Evolutionary conservation across 305 asterid genomes (phyloP), one percentile per base, ranked within the genome.

Genomic region (Andrographis paniculata): DNA sequence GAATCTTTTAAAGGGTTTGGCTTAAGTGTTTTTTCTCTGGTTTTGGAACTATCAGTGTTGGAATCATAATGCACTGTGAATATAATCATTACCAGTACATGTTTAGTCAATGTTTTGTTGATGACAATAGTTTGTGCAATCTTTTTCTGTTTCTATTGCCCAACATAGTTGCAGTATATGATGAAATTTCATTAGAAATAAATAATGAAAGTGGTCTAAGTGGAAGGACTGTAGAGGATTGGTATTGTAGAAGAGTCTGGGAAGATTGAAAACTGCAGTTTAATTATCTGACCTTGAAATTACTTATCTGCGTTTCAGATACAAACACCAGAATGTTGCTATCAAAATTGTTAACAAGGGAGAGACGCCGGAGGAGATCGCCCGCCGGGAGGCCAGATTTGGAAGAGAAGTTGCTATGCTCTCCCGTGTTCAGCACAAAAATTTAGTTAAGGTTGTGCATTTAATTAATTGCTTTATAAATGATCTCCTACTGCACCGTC

Each of bases 361-460:
- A 58, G 94, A 91, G 20, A 80, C 94, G 3, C 82, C 80, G 0
- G 99, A 86, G 61, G 95, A 83, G 72, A 81, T 87, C 46, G 72
- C 83, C n/a, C 86, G 84, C 75, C 75, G 67, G 68, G 95, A 80
- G 50, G 70, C 65, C 37, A 76, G 89, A 59, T 91, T 86, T 58
- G 96, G 71, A 14, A 77, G 99, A 78, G 99, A 91, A 69, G 89
- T 86, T 59, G 92, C 92, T 5, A 86, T 86, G 96, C 72, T 85
- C 41, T 86, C 96, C 37, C 71, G 75, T 75, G 99, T 91, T 48
- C 89, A 91, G 56, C 99, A 91, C 74, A 87, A 80, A 66, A 91
- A 91, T 70, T 76, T 91, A 48, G 99, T 87, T 63, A 91, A 91
- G 99, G 99, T 91, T 70, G 70, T 60, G 1, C 33, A 6, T 42